Evolutionary conservation across 495 filamentous ascomycete genomes (phyloP), one percentile per base, ranked within the genome.

Genomic region (Hypoxylon trugodes): DNA sequence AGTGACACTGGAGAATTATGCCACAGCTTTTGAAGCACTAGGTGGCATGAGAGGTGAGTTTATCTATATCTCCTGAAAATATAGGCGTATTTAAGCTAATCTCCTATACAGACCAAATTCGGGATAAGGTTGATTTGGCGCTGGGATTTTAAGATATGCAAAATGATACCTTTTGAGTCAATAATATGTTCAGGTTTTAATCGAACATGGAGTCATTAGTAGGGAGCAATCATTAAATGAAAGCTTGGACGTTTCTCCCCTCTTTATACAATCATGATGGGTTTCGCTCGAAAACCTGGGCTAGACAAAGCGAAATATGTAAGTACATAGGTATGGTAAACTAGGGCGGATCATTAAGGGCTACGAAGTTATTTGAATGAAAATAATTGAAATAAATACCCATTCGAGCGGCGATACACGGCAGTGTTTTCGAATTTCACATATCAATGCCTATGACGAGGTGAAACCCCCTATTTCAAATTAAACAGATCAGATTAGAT

Each of bases 11-110:
- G 76, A 79, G 15, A 87, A 86, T 66, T 87, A 86, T 52, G 80
- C 79, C 6, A 68, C 77, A 49, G 82, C 85, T 60, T 87, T 84
- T 56, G 85, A 87, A 72, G 85, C 84, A 5, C 70, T 87, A 51
- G 81, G 81, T 59, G 85, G 85, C 15, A 86, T 87, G 85, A 79
- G 82, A 83, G 83, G 85, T 86, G 53, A 69, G 65, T 70, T 13
- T 0, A 45, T 43, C 21, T 21, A 10, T 4, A 2, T 3, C 2
- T 41, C 2, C n/a, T 15, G 2, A 37, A 41, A 42, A 0, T 25
- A 21, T 5, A 21, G 6, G 15, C 3, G 6, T 43, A n/a, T 47
- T 24, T 22, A 30, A 53, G 25, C 38, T 64, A 42, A 49, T 24
- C n/a, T 18, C 9, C 19, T n/a, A 7, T 36, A 22, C 25, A 73